phyloP scores from a whole-genome alignment of 2,329 filamentous ascomycete species.

The Pseudogymnoascus sp. region DNA sequence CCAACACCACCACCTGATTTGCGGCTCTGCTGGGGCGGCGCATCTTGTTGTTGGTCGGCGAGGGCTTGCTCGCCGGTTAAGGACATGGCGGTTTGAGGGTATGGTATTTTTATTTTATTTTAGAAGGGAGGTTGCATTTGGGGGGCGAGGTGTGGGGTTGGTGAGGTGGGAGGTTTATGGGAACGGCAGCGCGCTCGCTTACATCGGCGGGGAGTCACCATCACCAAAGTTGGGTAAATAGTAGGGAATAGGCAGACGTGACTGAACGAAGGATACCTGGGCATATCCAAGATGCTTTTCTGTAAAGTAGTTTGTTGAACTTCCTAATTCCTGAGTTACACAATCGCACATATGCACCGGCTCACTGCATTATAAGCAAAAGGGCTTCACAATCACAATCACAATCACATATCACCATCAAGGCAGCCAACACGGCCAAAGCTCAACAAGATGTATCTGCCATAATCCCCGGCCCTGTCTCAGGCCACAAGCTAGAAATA shows the following conservation, averaged over 20 bases:
- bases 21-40: neutral
- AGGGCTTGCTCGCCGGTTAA: neutral
- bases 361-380: neutral
- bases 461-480: neutral
- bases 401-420: neutral
- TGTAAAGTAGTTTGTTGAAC: neutral
- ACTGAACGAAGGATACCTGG: neutral
- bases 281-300: neutral
- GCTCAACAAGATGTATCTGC: conserved; percentile 5
- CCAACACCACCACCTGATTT: conserved; percentile 9
- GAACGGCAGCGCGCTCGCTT: neutral
- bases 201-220: neutral
- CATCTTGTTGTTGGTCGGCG: neutral
- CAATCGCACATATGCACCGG: neutral
- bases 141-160: neutral
- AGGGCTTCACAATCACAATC: neutral
- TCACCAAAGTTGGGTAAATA: neutral
- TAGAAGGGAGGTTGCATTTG: neutral
- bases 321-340: neutral
- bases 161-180: neutral
- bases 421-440: neutral
- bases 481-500: neutral
- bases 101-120: neutral
- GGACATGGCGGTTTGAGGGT: neutral
- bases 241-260: neutral